Base-by-base conservation (phyloP, 2,329 filamentous ascomycete genomes). In the Arthrobotrys sphaeroides region DNA sequence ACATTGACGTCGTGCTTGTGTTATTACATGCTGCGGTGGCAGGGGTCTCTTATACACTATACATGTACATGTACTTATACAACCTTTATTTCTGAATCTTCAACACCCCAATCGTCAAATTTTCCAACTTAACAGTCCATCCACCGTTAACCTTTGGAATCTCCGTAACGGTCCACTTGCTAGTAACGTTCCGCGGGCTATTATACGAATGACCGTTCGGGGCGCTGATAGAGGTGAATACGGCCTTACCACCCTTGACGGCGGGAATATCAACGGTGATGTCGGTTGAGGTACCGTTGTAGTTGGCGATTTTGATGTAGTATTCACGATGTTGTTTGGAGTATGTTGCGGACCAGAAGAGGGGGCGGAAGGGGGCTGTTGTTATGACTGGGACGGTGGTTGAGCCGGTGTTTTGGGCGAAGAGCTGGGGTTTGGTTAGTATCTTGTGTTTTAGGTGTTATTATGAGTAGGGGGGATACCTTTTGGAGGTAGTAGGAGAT, bases 271-370 rank as follows among this genome's bases (percentile, higher is more conserved):
- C 40, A 36, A 77, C 57, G n/a, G 70, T 62, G 20, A 77, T 33
- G 31, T 60, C 53, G 3, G 75, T 69, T 20, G 61, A 66, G 36
- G 59, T 70, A n/a, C 75, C 75, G 18, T 72, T 77, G 53, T 75
- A 77, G 57, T 72, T 75, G n/a, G 70, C 70, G 16, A 77, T 59
- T 33, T 75, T 75, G 22, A 77, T 49, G 16, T 75, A 75, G 31
- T 77, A 75, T 16, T 43, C 28, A 13, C 36, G 36, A 40, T 75
- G 59, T 36, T 62, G 57, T 22, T 59, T 70, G n/a, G 70, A 70
- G 24, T 67, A 67, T 33, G 62, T 67, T 20, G 70, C 70, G 16
- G 70, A 75, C 74, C 74, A 77, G 38, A 68, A 77, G n/a, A 77
- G 55, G 13, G 74, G 74, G 13, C 74, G 62, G 24, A 65, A 60